Base-by-base conservation (phyloP, 2,329 filamentous ascomycete species). In the Exutisphaerella laricina region DNA sequence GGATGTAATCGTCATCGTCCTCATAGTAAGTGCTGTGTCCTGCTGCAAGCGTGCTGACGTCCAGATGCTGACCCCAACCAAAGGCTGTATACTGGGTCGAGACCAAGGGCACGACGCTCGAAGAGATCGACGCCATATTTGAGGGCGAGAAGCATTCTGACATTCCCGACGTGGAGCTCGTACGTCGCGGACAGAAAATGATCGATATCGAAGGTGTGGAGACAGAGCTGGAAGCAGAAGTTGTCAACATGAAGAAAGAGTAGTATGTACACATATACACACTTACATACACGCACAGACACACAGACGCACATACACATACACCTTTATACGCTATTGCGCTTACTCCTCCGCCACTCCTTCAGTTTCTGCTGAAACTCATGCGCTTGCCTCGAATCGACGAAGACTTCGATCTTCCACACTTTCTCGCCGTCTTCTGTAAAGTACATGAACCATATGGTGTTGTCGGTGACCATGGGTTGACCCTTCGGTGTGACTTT, bases 1-100 rank as follows among this genome's bases (percentile, higher is more conserved):
- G 53, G 53, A 72, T 44, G 60, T 73, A 10, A 39, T 70, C 1
- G 60, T 69, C 18, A 45, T 62, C 17, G 46, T 59, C 4, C 58
- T 70, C 23, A 69, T 72, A 21, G 60, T 68, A 25, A 59, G 61
- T 12, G 16, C 14, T 16, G 5, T n/a, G 28, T 13, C 6, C 28
- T 13, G n/a, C 7, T 3, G 3, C 3, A 8, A 17, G 6, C 6
- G 12, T 7, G 12, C 23, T 26, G 5, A 20, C 31, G 7, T n/a
- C n/a, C 8, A 4, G 8, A 4, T 34, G 10, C 31, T 34, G 31
- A 34, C 17, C 12, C 14, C 17, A 17, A 14, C 13, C 6, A 3
- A 0, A 74, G 75, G 1, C 47, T 36, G 20, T 49, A 21, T 57
- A 46, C 40, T 57, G 51, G 51, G 50, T 57, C 18, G 59, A 60